Conservation (phyloP, 208 protist genomes). For the Trypanosomatidae sp. region DNA sequence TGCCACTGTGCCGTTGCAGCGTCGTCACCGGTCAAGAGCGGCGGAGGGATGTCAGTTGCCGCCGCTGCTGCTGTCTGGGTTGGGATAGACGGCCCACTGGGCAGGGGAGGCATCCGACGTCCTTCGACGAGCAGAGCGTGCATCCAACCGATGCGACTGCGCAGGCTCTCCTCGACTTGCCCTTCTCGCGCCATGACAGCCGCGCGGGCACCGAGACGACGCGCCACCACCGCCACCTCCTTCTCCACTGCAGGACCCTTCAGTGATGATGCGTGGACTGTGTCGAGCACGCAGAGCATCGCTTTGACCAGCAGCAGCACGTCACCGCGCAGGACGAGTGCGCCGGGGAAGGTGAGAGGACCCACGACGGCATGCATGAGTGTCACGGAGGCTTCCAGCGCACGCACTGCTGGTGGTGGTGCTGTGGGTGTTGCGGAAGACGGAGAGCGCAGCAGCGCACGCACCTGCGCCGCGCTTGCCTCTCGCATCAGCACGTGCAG, state of each 20-base stretch:
- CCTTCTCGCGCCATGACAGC: constrained; percentile 21
- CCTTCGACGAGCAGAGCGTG: constrained; percentile 22
- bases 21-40: too few species aligned
- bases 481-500: constrained; percentile 17
- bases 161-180: constrained; percentile 16
- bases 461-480: constrained; percentile 12
- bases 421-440: not conserved
- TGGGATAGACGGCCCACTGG: too few species aligned
- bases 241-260: not conserved
- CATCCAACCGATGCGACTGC: constrained; percentile 15
- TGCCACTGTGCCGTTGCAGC: constrained; percentile 15
- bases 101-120: not conserved
- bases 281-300: constrained; percentile 13
- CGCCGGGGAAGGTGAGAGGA: constrained; percentile 2
- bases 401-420: not conserved
- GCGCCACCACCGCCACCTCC: constrained; percentile 5
- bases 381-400: not conserved
- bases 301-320: constrained; percentile 23
- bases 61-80: too few species aligned
- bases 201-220: constrained; percentile 20
- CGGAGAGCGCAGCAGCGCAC: not conserved
- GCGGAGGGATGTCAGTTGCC: too few species aligned
- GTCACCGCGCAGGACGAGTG: constrained; percentile 15
- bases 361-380: constrained; percentile 1
- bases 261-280: not conserved